A percentile compares a stretch with the other conserved stretches of the same genome.
Evolutionary conservation across 345 rosid species (phyloP).

Genomic region (Durio zibethinus): DNA sequence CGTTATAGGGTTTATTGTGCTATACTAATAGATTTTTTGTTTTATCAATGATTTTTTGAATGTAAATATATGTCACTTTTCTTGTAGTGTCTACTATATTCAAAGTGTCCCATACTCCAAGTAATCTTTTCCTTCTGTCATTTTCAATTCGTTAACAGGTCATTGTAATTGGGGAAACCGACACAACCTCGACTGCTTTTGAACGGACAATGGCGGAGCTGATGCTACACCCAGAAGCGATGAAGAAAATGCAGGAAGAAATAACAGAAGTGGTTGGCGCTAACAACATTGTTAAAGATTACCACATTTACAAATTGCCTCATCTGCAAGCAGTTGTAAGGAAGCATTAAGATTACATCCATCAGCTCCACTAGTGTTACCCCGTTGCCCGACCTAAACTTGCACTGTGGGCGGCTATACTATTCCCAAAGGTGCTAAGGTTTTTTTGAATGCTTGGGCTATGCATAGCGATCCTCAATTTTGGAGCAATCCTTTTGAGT

Average conservation of each 20-base stretch:
- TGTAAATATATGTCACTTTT: no score
- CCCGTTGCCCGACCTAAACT: slow-evolving; percentile 17
- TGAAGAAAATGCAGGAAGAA: slow-evolving; percentile 24
- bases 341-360: slow-evolving; percentile 39
- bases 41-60: no score
- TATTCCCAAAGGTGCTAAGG: slow-evolving; percentile 26
- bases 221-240: slow-evolving; percentile 11
- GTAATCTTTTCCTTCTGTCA: neutral
- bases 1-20: no score
- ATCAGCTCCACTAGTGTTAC: slow-evolving; percentile 16
- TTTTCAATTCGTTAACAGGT: slow-evolving; percentile 11
- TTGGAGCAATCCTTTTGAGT: slow-evolving; percentile 37
- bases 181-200: slow-evolving; percentile 20
- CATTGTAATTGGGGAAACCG: slow-evolving; percentile 18
- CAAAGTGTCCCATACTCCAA: neutral
- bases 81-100: no score
- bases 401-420: slow-evolving; percentile 21
- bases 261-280: slow-evolving; percentile 23
- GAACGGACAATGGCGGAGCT: slow-evolving; percentile 27
- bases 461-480: slow-evolving; percentile 36
- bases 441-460: slow-evolving; percentile 26
- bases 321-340: slow-evolving; percentile 27
- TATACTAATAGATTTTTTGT: no score
- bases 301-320: slow-evolving; percentile 21
- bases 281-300: slow-evolving; percentile 22